Percentiles rank a stretch among this genome's conserved stretches.
Evolutionary conservation across 768 basidiomycete species (phyloP).

Genomic region (Lactarius hatsudake): DNA sequence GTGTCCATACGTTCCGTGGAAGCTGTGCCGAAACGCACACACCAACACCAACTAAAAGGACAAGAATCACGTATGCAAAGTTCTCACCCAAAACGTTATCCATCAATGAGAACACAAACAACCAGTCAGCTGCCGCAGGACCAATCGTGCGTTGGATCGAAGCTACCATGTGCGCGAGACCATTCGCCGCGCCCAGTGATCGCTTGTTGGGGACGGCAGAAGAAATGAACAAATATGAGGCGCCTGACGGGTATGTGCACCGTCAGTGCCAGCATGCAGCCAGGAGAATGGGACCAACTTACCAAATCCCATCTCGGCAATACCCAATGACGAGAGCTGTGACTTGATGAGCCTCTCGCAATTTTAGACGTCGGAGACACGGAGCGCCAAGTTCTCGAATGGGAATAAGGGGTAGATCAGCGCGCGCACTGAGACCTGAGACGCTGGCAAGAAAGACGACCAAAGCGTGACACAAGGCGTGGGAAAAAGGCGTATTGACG

Average conservation of each 20-base stretch:
- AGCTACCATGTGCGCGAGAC: slow-evolving; percentile 40
- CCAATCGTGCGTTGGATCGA: slow-evolving; percentile 45
- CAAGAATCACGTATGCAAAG: not conserved
- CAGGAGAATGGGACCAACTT: not conserved
- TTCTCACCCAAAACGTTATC: slow-evolving; percentile 26
- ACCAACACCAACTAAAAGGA: not conserved
- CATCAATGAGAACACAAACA: slow-evolving; percentile 60
- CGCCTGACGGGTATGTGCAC: slow-evolving; percentile 39
- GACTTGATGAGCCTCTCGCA: not conserved
- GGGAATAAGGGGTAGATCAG: slow-evolving; percentile 33
- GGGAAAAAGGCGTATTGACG: slow-evolving; percentile 42
- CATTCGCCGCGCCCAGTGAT: slow-evolving; percentile 66
- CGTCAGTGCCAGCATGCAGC: too few species aligned
- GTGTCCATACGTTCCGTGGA: not conserved
- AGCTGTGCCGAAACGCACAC: not conserved
- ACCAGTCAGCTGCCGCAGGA: slow-evolving; percentile 54
- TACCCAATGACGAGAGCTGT: not conserved
- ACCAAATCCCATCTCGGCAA: not conserved
- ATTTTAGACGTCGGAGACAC: not conserved
- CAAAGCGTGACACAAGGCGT: slow-evolving; percentile 35
- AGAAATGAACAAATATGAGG: slow-evolving; percentile 65
- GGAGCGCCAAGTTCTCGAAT: slow-evolving; percentile 6
- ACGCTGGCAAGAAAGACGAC: slow-evolving; percentile 34
- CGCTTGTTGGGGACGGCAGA: slow-evolving; percentile 60
- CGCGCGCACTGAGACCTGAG: slow-evolving; percentile 28